A percentile compares a stretch with the other conserved stretches of the same genome.
These are phyloP conservation scores for Agapanthus africanus DNA, from an alignment of 106 monocot genomes.

Conservation along the genomic window DNA sequence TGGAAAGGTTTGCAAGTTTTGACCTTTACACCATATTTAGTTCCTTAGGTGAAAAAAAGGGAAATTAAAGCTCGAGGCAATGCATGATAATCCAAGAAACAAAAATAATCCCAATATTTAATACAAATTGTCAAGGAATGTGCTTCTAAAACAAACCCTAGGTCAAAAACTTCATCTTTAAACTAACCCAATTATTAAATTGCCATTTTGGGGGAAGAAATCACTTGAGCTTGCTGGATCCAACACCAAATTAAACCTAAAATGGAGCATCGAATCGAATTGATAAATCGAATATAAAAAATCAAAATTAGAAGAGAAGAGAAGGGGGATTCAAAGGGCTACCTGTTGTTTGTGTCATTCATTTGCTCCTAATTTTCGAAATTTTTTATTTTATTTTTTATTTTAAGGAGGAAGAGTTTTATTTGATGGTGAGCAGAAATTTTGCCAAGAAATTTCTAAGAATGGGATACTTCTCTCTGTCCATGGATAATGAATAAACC, in stretches of 20 bases:
- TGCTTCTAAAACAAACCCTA: not conserved
- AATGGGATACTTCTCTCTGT: not conserved
- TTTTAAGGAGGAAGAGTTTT: not conserved
- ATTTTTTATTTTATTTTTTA: not conserved
- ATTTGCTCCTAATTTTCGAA: not conserved
- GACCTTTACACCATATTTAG: not conserved
- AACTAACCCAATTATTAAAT: not conserved
- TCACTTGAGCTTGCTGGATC: too few relatives aligned
- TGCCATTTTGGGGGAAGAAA: too few relatives aligned
- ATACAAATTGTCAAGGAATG: not conserved
- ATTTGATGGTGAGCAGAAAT: slow-evolving; percentile 2
- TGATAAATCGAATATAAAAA: not conserved
- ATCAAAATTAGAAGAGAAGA: not conserved
- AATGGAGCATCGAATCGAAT: not conserved
- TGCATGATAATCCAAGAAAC: not conserved
- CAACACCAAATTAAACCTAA: not conserved
- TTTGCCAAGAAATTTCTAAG: not conserved
- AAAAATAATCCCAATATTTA: not conserved
- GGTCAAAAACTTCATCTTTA: not conserved
- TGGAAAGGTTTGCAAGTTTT: not conserved
- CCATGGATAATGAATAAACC: slow-evolving; percentile 1
- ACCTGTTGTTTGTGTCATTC: not conserved
- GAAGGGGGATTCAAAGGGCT: not conserved
- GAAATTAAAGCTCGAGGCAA: not conserved
- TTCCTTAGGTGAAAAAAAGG: not conserved